Evolutionary conservation across 177 flowering plant genomes (phyloP).

Genomic region (Vitis hybrid): DNA sequence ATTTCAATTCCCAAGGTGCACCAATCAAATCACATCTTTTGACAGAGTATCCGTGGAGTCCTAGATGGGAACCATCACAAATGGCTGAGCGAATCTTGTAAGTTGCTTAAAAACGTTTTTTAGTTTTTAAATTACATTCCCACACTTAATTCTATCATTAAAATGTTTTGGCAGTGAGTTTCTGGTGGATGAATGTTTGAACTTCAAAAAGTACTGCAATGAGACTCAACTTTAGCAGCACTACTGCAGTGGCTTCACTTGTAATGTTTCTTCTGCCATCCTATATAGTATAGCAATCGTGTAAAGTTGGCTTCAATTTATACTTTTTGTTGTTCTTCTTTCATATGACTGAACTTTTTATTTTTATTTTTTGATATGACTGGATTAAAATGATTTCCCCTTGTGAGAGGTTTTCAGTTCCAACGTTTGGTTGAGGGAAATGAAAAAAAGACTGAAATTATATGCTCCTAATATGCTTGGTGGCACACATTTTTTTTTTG

Average conservation of each 20-base stretch:
- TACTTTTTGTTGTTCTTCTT: no score
- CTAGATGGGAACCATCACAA: conserved; percentile 79
- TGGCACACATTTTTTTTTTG: no score
- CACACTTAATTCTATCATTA: not conserved
- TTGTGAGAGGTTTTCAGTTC: no score
- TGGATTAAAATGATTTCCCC: no score
- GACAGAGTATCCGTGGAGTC: conserved; percentile 91
- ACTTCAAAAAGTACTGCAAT: conserved; percentile 84
- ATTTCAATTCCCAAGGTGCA: conserved; percentile 55
- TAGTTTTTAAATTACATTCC: not conserved
- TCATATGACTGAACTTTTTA: no score
- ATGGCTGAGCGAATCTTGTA: conserved; percentile 90
- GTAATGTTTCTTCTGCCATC: not conserved
- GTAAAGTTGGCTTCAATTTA: no score
- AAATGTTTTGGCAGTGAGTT: conserved; percentile 61
- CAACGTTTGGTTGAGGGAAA: no score
- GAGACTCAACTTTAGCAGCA: conserved; percentile 49
- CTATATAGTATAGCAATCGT: no score
- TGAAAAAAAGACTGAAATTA: no score
- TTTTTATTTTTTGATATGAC: no score
- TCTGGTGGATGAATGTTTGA: conserved; percentile 71
- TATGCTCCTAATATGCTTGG: no score
- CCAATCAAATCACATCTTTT: conserved; percentile 61
- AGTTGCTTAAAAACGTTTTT: conserved; percentile 17
- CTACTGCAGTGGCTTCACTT: conserved; percentile 9